Evolutionary conservation across 306 rosid species (phyloP).

Genomic region (Aeschynomene evenia): DNA sequence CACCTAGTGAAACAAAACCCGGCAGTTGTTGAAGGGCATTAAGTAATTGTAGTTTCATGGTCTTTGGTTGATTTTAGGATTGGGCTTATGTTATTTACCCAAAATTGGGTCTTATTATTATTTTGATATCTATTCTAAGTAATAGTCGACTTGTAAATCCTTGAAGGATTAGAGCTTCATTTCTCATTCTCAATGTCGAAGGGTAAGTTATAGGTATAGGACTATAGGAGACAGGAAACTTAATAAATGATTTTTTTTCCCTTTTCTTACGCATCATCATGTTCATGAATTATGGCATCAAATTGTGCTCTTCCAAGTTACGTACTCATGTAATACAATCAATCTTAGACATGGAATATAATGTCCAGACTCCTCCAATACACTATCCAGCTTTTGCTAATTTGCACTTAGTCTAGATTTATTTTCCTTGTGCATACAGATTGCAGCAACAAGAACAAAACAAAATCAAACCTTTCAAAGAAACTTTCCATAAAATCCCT

Average conservation of each 20-base stretch:
- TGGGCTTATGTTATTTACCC: constrained; percentile 10
- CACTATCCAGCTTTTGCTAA: constrained; percentile 1
- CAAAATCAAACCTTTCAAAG: constrained; percentile 2
- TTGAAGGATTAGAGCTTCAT: constrained; percentile 13
- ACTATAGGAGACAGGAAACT: constrained; percentile 12
- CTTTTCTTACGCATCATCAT: background rate
- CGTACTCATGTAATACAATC: background rate
- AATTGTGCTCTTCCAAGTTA: constrained; percentile 4
- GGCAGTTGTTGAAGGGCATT: background rate
- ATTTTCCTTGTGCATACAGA: background rate
- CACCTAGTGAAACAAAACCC: background rate
- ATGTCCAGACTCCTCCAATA: background rate
- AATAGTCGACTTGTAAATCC: constrained; percentile 5
- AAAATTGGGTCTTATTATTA: constrained; percentile 4
- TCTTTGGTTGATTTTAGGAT: background rate
- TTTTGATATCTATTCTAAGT: constrained; percentile 2
- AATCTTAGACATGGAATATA: constrained; percentile 5
- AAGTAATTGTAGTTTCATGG: background rate
- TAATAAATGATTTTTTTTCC: background rate
- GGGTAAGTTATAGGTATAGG: constrained; percentile 9
- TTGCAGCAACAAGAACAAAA: background rate
- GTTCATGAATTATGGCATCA: constrained; percentile 12
- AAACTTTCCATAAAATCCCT: background rate
- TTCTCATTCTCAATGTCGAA: constrained; percentile 15
- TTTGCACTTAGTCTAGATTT: background rate